phyloP scores from a whole-genome alignment of 2,329 filamentous ascomycete genomes.

The Cladobotryum protrusum region DNA sequence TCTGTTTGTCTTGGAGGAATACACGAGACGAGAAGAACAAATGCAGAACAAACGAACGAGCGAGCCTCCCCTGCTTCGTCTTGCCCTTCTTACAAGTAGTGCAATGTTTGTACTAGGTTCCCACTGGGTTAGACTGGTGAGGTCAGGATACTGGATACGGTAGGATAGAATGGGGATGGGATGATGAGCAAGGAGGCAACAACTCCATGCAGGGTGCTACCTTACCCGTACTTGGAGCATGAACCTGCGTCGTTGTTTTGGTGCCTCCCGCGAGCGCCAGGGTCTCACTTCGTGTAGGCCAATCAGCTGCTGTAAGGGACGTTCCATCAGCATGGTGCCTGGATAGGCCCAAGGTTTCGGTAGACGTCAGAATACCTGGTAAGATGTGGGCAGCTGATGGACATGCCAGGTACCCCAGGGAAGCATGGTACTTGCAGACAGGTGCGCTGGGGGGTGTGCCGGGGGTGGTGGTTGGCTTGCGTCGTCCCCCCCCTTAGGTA shows the following conservation, averaged over 20 bases:
- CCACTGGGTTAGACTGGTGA: too few species aligned
- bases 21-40: not conserved
- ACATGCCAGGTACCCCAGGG: not conserved
- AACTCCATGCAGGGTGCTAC: too few species aligned
- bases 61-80: not conserved
- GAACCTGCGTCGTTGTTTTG: constrained; percentile 10
- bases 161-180: too few species aligned
- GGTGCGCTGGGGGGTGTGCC: not conserved
- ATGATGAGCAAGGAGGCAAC: too few species aligned
- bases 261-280: constrained; percentile 3
- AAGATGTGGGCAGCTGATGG: not conserved
- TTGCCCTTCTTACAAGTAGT: too few species aligned
- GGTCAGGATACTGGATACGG: too few species aligned
- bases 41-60: not conserved
- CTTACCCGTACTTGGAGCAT: not conserved
- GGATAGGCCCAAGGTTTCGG: constrained; percentile 9
- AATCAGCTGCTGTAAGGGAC: constrained; percentile 6
- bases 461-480: too few species aligned
- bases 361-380: constrained; percentile 6
- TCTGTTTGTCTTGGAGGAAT: too few species aligned
- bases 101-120: too few species aligned
- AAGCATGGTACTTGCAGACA: constrained; percentile 1
- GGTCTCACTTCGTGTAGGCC: constrained; percentile 7
- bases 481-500: too few species aligned
- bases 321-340: constrained; percentile 7